These are phyloP conservation scores for Plasmodium gonderi DNA, from an alignment of 169 alveolate genomes.

Conservation along the genomic window DNA sequence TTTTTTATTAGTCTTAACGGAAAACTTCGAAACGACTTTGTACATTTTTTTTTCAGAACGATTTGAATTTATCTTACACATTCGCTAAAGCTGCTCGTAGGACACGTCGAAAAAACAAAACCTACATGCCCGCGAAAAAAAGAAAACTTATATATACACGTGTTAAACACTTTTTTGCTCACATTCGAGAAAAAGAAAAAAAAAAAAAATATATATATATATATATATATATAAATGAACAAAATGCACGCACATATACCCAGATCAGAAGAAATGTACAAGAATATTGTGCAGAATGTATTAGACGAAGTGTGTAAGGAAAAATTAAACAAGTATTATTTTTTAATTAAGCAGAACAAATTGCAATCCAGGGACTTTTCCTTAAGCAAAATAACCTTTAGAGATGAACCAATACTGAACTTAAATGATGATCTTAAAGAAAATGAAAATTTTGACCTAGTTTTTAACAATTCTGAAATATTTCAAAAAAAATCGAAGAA, in stretches of 20 bases:
- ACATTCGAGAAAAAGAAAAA: background rate
- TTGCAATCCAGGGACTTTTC: conserved; percentile 9
- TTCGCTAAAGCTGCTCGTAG: background rate
- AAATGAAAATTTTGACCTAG: conserved; percentile 13
- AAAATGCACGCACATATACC: conserved; percentile 19
- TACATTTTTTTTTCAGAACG: background rate
- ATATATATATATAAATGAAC: background rate
- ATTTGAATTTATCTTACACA: background rate
- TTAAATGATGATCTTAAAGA: conserved; percentile 29
- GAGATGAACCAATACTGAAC: conserved; percentile 37
- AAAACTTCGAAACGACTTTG: background rate
- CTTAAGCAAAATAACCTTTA: conserved; percentile 44
- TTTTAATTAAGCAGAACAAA: conserved; percentile 32
- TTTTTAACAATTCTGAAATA: conserved; percentile 48
- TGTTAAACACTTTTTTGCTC: no score
- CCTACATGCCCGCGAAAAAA: background rate
- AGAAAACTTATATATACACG: background rate
- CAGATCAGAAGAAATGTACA: conserved; percentile 16
- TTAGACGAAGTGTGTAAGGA: background rate
- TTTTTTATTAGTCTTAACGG: background rate
- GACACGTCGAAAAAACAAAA: background rate
- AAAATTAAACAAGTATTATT: conserved; percentile 35
- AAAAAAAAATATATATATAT: background rate
- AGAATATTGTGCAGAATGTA: conserved; percentile 13
- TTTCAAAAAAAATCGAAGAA: conserved; percentile 23